Evolutionary conservation across 2,329 filamentous ascomycete species (phyloP).

Genomic region (Aureobasidium sp.): DNA sequence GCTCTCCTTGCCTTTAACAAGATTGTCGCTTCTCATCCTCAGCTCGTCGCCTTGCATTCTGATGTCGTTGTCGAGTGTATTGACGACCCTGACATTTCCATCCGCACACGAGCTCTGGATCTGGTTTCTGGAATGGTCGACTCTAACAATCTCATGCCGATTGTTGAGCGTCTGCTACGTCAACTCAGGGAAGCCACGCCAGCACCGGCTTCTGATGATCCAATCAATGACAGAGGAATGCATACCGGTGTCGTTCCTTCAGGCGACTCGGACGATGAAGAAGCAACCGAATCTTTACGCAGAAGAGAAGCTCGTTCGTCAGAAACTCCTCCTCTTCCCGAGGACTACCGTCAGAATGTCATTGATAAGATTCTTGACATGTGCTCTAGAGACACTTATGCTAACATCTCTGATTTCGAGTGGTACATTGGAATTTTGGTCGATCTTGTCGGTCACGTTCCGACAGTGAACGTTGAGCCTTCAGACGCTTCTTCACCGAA

Average conservation of each 20-base stretch:
- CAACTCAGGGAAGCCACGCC: slow-evolving; percentile 66
- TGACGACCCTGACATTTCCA: slow-evolving; percentile 91
- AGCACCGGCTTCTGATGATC: slow-evolving; percentile 40
- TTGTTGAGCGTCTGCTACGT: slow-evolving; percentile 79
- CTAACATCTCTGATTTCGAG: slow-evolving; percentile 81
- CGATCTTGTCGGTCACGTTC: slow-evolving; percentile 69
- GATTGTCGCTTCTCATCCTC: slow-evolving; percentile 81
- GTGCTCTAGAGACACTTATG: slow-evolving; percentile 84
- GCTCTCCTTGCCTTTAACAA: slow-evolving; percentile 91
- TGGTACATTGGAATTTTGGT: slow-evolving; percentile 93
- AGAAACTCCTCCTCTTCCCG: slow-evolving; percentile 59
- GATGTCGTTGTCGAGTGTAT: slow-evolving; percentile 96
- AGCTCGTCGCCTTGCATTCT: slow-evolving; percentile 83
- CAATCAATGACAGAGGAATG: slow-evolving; percentile 41
- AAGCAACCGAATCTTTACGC: slow-evolving; percentile 49
- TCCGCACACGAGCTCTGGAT: slow-evolving; percentile 85
- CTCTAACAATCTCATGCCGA: slow-evolving; percentile 71
- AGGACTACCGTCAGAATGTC: slow-evolving; percentile 79
- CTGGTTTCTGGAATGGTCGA: slow-evolving; percentile 92
- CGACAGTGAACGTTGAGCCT: slow-evolving; percentile 34
- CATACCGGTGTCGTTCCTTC: slow-evolving; percentile 40
- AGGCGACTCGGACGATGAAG: slow-evolving; percentile 53
- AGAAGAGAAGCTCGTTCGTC: slow-evolving; percentile 43
- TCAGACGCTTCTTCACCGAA: slow-evolving; percentile 18
- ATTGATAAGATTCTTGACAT: slow-evolving; percentile 78